Evolutionary conservation across 73 alveolate genomes (phyloP).

Genomic region (Paramecium sexaurelia): DNA sequence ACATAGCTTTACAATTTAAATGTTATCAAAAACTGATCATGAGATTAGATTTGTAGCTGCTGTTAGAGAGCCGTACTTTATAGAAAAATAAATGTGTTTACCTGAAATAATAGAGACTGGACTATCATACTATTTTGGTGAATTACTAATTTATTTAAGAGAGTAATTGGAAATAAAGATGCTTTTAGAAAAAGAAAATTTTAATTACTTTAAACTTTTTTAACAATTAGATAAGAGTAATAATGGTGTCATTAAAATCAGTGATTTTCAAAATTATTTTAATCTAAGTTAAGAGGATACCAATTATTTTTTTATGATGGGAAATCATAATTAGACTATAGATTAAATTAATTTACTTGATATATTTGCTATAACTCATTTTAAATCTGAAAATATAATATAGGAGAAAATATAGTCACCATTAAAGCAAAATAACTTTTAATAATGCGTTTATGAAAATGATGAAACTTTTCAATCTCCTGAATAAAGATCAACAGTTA

Average conservation of each 20-base stretch:
- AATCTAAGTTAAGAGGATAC: background rate
- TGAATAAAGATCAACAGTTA: background rate
- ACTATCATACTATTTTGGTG: background rate
- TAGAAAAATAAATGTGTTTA: slow-evolving; percentile 39
- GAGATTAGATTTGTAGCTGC: slow-evolving; percentile 24
- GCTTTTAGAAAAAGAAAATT: background rate
- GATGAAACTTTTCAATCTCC: background rate
- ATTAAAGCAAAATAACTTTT: background rate
- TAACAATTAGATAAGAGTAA: background rate
- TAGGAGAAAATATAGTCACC: background rate
- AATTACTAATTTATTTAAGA: background rate
- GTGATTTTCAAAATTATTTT: background rate
- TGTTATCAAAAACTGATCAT: slow-evolving; percentile 13
- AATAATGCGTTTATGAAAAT: background rate
- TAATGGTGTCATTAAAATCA: background rate
- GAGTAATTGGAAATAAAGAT: background rate
- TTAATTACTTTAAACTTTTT: background rate
- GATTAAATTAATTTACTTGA: background rate
- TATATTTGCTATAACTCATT: background rate
- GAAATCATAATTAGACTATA: background rate
- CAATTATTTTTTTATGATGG: slow-evolving; percentile 13
- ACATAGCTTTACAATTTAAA: slow-evolving; percentile 5
- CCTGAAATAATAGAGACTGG: slow-evolving; percentile 35
- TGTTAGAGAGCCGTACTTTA: slow-evolving; percentile 19
- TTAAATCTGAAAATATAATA: background rate